Conservation (phyloP, 345 rosid species). For the Salix udensis region DNA sequence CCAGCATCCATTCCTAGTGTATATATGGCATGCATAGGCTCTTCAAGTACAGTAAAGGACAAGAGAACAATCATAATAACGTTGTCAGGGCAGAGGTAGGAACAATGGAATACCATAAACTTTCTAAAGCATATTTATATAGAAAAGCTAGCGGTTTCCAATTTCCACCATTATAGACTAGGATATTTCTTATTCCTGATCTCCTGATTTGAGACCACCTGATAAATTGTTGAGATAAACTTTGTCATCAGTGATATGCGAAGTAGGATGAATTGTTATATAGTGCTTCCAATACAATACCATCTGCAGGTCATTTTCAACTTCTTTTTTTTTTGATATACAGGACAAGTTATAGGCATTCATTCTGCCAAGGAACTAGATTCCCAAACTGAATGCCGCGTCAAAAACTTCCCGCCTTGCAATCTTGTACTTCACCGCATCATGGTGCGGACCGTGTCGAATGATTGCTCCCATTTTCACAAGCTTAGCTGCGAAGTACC, state of each 20-base stretch:
- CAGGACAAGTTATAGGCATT: conserved; percentile 75
- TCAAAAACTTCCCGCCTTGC: conserved; percentile 64
- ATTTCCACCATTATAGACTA: not conserved
- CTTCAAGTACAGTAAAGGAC: not conserved
- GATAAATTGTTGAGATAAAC: not conserved
- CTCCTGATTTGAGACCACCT: not conserved
- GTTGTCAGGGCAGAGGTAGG: not conserved
- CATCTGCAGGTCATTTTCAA: not conserved
- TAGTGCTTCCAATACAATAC: no score
- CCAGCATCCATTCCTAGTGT: not conserved
- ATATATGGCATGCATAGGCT: not conserved
- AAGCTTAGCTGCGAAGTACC: conserved; percentile 62
- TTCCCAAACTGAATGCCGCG: conserved; percentile 56
- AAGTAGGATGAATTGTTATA: not conserved
- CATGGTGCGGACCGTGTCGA: conserved; percentile 96
- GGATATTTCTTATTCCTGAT: not conserved
- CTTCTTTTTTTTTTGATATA: conserved; percentile 4
- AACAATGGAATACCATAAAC: not conserved
- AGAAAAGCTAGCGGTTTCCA: not conserved
- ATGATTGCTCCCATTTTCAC: conserved; percentile 77
- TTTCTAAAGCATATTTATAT: not conserved
- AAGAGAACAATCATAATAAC: not conserved
- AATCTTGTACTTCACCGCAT: conserved; percentile 80
- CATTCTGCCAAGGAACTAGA: conserved; percentile 66
- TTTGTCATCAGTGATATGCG: not conserved